Conservation (phyloP, 106 monocot genomes). For the Agapanthus africanus region DNA sequence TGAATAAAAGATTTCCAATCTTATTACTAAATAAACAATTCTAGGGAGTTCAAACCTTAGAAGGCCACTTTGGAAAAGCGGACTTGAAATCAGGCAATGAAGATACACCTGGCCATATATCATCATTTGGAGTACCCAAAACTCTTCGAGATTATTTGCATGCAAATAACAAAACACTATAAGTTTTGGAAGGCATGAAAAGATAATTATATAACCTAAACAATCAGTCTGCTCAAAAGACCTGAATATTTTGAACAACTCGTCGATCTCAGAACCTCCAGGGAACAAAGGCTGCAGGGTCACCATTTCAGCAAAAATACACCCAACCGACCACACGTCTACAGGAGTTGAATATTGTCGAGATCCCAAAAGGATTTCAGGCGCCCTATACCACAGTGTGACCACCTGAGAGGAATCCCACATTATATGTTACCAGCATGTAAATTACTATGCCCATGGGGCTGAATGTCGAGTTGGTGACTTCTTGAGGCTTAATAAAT, state of each 20-base stretch:
- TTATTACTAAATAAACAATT: not conserved
- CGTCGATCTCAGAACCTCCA: constrained; percentile 97
- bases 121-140: constrained; percentile 73
- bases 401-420: constrained; percentile 81
- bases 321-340: constrained; percentile 98
- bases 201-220: not conserved
- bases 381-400: constrained; percentile 98
- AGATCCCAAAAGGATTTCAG: constrained; percentile 90
- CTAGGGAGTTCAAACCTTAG: constrained; percentile 24
- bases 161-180: not conserved
- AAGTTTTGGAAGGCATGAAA: not conserved
- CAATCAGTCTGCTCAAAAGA: constrained; percentile 11
- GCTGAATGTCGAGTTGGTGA: too few species aligned
- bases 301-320: constrained; percentile 99
- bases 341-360: constrained; percentile 91
- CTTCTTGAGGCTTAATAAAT: too few species aligned
- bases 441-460: too few species aligned
- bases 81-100: constrained; percentile 73
- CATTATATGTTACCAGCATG: too few species aligned
- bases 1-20: not conserved
- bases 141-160: constrained; percentile 25
- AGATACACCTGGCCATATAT: constrained; percentile 66
- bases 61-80: constrained; percentile 51
- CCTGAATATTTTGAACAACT: constrained; percentile 98
- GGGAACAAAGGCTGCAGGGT: constrained; percentile 79